Base-by-base conservation (phyloP, 768 basidiomycete genomes). In the Coprinopsis strossmayeri region DNA sequence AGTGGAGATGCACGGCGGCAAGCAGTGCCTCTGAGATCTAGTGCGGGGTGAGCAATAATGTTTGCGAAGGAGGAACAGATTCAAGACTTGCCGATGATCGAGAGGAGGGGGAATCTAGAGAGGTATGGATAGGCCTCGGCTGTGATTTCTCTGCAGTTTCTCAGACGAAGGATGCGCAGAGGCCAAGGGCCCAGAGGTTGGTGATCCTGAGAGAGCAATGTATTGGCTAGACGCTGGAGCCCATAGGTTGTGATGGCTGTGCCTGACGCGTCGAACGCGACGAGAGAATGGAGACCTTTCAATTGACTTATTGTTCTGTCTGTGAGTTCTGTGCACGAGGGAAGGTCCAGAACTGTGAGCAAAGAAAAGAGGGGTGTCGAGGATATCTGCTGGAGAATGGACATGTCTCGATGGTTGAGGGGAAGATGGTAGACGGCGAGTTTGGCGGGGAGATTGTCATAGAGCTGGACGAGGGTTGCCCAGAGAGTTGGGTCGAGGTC, bases 241-340 rank as follows among this genome's bases (percentile, higher is more conserved):
- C 78, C 83, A 53, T 74, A 71, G 2, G 74, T 56, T 2, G 76
- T 75, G 30, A 90, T 54, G 1, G 52, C 21, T 1, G 81, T 83
- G 9, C 61, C 65, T 41, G 79, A 81, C 18, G 76, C 73, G 60
- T 90, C 86, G n/a, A 90, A 66, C 0, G 81, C 87, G 34, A 65
- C 57, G 17, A 90, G 68, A 4, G 70, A 67, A 54, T 76, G 77
- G 4, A 90, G 70, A 9, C 62, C 54, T 24, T 71, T 73, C 24
- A 89, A 67, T 7, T 64, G 59, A 34, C 70, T 49, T 21, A 87
- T 69, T 40, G 73, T 76, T 21, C 73, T 63, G 60, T 90, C 87
- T 23, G 70, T 76, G 0, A 90, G 67, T n/a, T 76, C 67, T 10
- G 50, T 46, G 54, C 82, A 83, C 3, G 69, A 61, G 2, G 77